Base-by-base conservation (phyloP, 345 rosid genomes). In the Euphorbia pulcherrima region DNA sequence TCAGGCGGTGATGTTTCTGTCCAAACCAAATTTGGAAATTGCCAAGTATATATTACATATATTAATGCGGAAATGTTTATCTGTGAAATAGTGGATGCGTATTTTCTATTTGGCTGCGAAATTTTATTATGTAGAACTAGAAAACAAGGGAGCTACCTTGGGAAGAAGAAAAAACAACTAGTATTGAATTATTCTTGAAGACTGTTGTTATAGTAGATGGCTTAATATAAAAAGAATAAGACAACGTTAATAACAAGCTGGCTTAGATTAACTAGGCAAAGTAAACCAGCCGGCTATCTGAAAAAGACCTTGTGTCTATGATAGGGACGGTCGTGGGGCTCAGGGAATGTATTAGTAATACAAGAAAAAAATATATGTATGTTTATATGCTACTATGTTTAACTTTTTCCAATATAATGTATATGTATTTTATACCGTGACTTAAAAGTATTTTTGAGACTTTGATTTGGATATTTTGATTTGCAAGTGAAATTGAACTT, bases 1-100 rank as follows among this genome's bases (percentile, higher is more conserved):
- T 62, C 40, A 56, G 53, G 46, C 5, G 65, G 60, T 41, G 39
- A 8, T 52, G 13, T 35, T 40, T 17, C 37, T 8, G 46, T 13
- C 60, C 47, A 70, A 44, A 29, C 60, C 47, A 70, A 44, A 29
- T 40, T 21, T 48, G 67, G 37, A 26, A 40, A 4, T 26, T 55
- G 1, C 10, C 8, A 16, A 14, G 5, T 33, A 33, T 33, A 33
- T 33, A 33, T 33, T 33, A 33, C 7, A 33, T 7, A 33, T 7
- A 33, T 3, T 33, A 33, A 33, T 8, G 0, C 3, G 33, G 16
- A 29, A 23, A 6, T 33, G 33, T 2, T 48, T 21, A 8, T 50
- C 23, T 17, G 17, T 37, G 35, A 24, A 5, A 39, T 3, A n/a
- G 23, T 47, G 2, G 46, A 20, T 40, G 17, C 1, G 29, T 68